These are phyloP conservation scores for Borealophlyctis nickersoniae DNA, from an alignment of 192 early-diverging fungal genomes.

Conservation along the genomic window DNA sequence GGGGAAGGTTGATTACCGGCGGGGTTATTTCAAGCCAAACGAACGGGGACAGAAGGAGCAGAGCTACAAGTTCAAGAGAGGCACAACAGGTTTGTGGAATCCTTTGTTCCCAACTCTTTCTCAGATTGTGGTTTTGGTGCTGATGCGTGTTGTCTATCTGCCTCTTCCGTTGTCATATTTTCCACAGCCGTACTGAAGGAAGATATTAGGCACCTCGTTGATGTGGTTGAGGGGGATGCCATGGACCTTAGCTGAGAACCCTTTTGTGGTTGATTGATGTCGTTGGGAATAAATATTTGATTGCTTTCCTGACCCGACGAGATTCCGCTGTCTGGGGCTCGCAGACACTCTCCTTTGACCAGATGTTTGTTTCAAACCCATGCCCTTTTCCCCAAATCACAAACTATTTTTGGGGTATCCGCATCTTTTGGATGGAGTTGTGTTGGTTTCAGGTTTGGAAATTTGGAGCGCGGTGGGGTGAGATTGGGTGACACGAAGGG, in stretches of 20 bases:
- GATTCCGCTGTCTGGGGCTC: too few species aligned
- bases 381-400: too few species aligned
- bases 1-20: slow-evolving; percentile 76
- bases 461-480: too few species aligned
- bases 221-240: slow-evolving; percentile 62
- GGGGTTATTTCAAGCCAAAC: slow-evolving; percentile 85
- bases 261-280: too few species aligned
- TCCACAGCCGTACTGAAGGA: slow-evolving; percentile 54
- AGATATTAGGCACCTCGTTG: slow-evolving; percentile 51
- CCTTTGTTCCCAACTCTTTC: background rate
- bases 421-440: too few species aligned
- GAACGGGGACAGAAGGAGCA: slow-evolving; percentile 82
- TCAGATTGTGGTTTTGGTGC: background rate
- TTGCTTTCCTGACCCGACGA: too few species aligned
- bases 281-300: too few species aligned
- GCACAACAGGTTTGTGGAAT: slow-evolving; percentile 38
- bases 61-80: slow-evolving; percentile 61
- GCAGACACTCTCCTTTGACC: too few species aligned
- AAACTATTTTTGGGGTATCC: too few species aligned
- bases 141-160: background rate
- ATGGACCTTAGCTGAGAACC: slow-evolving; percentile 59
- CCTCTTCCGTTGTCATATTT: background rate
- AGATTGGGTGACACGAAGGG: too few species aligned
- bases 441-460: too few species aligned
- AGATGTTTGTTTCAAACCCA: too few species aligned